Evolutionary conservation across 495 filamentous ascomycete species (phyloP).

Genomic region (Lasiosphaeria miniovina): DNA sequence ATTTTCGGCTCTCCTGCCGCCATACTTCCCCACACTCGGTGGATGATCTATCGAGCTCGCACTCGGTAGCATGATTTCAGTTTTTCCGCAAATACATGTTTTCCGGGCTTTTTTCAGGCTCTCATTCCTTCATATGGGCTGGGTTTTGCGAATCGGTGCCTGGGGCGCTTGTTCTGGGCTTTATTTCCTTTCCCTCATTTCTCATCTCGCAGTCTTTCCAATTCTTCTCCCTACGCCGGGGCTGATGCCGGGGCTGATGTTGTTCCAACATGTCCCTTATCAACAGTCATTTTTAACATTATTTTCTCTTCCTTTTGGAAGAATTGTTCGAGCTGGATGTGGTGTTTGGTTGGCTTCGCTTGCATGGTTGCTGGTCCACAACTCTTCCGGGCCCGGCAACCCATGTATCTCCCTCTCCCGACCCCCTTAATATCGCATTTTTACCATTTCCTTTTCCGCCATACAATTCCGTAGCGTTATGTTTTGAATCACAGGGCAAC

Average conservation of each 20-base stretch:
- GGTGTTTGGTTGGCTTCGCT: slow-evolving; percentile 28
- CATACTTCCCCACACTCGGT: neutral
- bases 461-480: neutral
- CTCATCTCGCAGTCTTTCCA: neutral
- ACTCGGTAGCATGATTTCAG: too few relatives aligned
- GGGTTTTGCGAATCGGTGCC: slow-evolving; percentile 9
- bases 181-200: slow-evolving; percentile 2
- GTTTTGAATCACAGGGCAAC: neutral
- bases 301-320: slow-evolving; percentile 11
- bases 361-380: slow-evolving; percentile 23
- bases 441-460: neutral
- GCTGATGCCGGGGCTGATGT: neutral
- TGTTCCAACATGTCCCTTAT: neutral
- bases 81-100: neutral
- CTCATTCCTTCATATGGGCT: slow-evolving; percentile 6
- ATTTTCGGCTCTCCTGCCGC: neutral
- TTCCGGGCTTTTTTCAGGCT: slow-evolving; percentile 4
- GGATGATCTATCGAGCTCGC: too few relatives aligned
- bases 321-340: slow-evolving; percentile 22
- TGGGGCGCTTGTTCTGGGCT: slow-evolving; percentile 5
- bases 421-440: slow-evolving; percentile 5
- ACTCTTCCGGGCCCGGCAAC: slow-evolving; percentile 1
- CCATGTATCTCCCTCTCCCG: neutral
- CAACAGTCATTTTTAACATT: neutral
- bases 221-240: neutral